phyloP scores from a whole-genome alignment of 2,329 filamentous ascomycete species.

The Ophiostoma triangulosporum region DNA sequence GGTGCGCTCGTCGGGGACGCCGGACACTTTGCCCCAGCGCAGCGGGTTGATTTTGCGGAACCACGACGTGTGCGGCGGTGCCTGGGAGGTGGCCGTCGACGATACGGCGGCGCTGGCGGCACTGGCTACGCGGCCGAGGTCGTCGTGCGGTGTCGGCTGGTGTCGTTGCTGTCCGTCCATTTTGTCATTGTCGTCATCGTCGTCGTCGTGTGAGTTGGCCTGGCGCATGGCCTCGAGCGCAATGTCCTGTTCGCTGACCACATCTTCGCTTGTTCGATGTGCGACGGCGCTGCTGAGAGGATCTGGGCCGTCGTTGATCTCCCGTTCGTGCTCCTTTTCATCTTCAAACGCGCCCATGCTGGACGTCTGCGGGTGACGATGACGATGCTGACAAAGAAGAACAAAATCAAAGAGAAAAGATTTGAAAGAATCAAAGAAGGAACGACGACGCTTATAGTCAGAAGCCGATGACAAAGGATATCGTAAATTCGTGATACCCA shows the following conservation, averaged over 20 bases:
- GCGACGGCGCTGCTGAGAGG: constrained; percentile 9
- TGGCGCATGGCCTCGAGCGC: constrained; percentile 23
- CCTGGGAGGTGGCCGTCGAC: neutral
- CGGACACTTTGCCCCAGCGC: constrained; percentile 42
- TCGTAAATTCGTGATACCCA: too few relatives aligned
- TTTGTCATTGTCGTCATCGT: constrained; percentile 16
- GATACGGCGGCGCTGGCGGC: constrained; percentile 9
- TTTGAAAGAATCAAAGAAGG: too few relatives aligned
- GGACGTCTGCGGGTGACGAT: neutral
- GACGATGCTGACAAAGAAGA: neutral
- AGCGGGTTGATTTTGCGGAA: constrained; percentile 48
- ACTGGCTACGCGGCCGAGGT: constrained; percentile 30
- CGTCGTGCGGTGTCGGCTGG: constrained; percentile 8
- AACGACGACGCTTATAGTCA: too few relatives aligned
- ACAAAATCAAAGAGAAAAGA: neutral
- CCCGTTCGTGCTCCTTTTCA: constrained; percentile 13
- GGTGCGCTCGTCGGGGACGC: constrained; percentile 38
- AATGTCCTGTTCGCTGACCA: constrained; percentile 13
- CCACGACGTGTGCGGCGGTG: constrained; percentile 40
- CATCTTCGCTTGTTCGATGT: constrained; percentile 7
- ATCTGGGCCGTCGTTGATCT: constrained; percentile 12
- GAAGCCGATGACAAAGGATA: too few relatives aligned
- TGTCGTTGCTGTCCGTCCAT: constrained; percentile 7
- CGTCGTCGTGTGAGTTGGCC: constrained; percentile 15
- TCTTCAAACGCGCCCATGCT: constrained; percentile 11